Conservation (phyloP, 768 basidiomycete genomes). For the Podaxis sp. region DNA sequence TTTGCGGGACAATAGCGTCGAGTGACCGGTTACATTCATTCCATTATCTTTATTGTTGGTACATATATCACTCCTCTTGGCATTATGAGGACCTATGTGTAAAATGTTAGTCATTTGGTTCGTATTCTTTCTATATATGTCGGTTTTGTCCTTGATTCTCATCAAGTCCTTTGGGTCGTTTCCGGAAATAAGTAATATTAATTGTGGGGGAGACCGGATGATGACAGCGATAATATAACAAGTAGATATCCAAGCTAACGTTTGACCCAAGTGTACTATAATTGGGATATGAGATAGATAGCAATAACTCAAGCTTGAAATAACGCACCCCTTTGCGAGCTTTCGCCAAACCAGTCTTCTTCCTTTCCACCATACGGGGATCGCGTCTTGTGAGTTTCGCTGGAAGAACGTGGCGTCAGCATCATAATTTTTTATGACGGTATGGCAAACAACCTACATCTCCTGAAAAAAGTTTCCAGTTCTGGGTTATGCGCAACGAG, state of each 20-base stretch:
- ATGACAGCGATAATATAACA: conserved; percentile 12
- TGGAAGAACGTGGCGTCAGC: conserved; percentile 27
- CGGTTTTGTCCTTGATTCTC: not conserved
- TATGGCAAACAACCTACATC: conserved; percentile 49
- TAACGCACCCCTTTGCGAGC: conserved; percentile 84
- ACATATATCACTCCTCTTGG: conserved; percentile 15
- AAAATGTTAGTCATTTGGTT: conserved; percentile 8
- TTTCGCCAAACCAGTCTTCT: conserved; percentile 92
- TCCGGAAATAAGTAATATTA: conserved; percentile 18
- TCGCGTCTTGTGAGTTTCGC: conserved; percentile 87
- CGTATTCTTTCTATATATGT: conserved; percentile 16
- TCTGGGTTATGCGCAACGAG: conserved; percentile 70
- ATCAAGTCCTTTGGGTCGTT: not conserved
- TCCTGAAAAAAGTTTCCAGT: conserved; percentile 61
- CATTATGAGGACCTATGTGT: conserved; percentile 13
- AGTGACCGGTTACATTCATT: not conserved
- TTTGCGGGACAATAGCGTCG: conserved; percentile 16
- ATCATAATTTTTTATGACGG: conserved; percentile 4
- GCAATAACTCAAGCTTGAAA: conserved; percentile 1
- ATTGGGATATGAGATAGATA: conserved; percentile 10
- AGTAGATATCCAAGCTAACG: conserved; percentile 46
- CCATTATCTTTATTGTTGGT: conserved; percentile 15
- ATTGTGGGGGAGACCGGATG: not conserved
- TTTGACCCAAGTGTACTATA: conserved; percentile 94
- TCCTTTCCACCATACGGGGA: conserved; percentile 97